Conservation (phyloP, 129 eudicot genomes). For the Artemisia tridentata region DNA sequence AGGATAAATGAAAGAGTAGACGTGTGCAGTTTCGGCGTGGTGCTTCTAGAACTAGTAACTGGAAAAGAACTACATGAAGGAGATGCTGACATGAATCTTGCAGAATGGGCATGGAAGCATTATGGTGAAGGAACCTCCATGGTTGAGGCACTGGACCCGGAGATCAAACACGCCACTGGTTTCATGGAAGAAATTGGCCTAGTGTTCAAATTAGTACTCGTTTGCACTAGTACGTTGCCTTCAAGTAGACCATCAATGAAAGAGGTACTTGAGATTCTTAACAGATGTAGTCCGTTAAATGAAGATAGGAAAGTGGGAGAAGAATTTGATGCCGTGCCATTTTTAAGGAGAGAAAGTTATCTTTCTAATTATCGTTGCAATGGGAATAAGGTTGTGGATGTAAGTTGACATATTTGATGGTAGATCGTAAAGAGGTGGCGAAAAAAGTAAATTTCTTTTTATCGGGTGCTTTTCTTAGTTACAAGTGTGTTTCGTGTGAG, state of each 20-base stretch:
- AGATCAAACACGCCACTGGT: slow-evolving; percentile 43
- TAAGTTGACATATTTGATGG: slow-evolving; percentile 38
- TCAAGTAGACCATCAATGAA: slow-evolving; percentile 78
- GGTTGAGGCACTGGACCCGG: slow-evolving; percentile 48
- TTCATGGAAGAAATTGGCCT: slow-evolving; percentile 55
- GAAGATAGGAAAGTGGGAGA: slow-evolving; percentile 43
- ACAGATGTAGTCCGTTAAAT: slow-evolving; percentile 29
- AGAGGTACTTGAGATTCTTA: slow-evolving; percentile 66
- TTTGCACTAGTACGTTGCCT: slow-evolving; percentile 76
- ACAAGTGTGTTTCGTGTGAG: no score
- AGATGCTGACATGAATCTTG: slow-evolving; percentile 55
- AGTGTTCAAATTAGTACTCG: slow-evolving; percentile 65
- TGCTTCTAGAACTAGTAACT: slow-evolving; percentile 78
- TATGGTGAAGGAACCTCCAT: slow-evolving; percentile 52
- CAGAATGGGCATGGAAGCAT: slow-evolving; percentile 88
- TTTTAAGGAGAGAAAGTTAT: slow-evolving; percentile 49
- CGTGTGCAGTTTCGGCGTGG: slow-evolving; percentile 72
- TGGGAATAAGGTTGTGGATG: slow-evolving; percentile 44
- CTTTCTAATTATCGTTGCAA: slow-evolving; percentile 51
- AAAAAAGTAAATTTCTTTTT: background rate
- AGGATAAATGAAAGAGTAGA: slow-evolving; percentile 71
- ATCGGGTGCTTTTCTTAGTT: background rate
- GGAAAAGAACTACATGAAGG: slow-evolving; percentile 76
- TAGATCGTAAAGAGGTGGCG: slow-evolving; percentile 20
- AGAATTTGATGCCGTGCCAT: slow-evolving; percentile 59